These are phyloP conservation scores for Aristolochia contorta DNA, from an alignment of 164 flowering plant species.

Conservation along the genomic window DNA sequence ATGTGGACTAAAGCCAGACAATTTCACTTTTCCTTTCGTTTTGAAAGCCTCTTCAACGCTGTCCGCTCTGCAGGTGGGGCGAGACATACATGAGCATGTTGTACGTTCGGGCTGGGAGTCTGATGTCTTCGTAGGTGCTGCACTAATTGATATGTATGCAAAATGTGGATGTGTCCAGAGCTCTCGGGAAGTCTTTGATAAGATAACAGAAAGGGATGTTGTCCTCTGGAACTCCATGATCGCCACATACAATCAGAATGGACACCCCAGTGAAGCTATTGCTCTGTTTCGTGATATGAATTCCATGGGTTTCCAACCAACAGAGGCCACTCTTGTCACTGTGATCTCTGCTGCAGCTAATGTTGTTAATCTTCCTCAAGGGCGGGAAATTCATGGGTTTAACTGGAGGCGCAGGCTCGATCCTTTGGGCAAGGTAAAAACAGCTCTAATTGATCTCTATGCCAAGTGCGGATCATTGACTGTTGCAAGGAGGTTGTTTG, in stretches of 20 bases:
- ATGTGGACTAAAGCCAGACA: constrained; percentile 10
- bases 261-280: constrained; percentile 9
- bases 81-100: constrained; percentile 9
- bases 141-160: constrained; percentile 15
- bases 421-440: constrained; percentile 9
- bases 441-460: constrained; percentile 16
- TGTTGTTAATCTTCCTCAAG: constrained; percentile 8
- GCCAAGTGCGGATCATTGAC: constrained; percentile 10
- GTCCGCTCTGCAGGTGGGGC: constrained; percentile 11
- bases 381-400: constrained; percentile 13
- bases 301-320: constrained; percentile 3
- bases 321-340: constrained; percentile 12
- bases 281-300: constrained; percentile 9
- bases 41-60: constrained; percentile 15
- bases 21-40: constrained; percentile 18
- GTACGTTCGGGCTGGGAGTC: constrained; percentile 7
- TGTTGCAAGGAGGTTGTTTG: constrained; percentile 9
- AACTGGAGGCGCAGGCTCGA: constrained; percentile 12
- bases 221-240: constrained; percentile 17
- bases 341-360: constrained; percentile 9
- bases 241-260: constrained; percentile 12
- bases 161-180: constrained; percentile 11
- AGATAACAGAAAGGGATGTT: constrained; percentile 5
- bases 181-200: constrained; percentile 11
- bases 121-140: constrained; percentile 16